Evolutionary conservation across 139 green algal species (phyloP).

Genomic region (Pseudopediastrum boryanum): DNA sequence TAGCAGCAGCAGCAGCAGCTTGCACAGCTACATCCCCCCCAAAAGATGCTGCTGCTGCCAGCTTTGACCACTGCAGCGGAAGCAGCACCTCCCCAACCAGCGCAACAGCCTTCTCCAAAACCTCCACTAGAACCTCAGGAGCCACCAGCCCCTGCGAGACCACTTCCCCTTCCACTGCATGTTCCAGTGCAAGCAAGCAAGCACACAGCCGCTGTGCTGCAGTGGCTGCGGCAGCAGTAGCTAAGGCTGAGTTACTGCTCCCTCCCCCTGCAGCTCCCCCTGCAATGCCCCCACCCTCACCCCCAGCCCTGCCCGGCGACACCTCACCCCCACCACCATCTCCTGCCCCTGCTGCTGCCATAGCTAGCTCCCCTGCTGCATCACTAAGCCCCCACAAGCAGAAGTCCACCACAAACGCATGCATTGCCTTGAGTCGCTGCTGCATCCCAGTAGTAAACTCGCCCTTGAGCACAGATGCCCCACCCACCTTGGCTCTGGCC

Average conservation of each 20-base stretch:
- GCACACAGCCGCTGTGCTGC: slow-evolving; percentile 18
- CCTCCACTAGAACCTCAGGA: slow-evolving; percentile 16
- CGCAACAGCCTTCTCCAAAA: slow-evolving; percentile 7
- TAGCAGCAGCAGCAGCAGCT: too few relatives aligned
- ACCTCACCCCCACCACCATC: not conserved
- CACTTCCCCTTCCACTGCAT: slow-evolving; percentile 7
- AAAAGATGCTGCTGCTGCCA: too few relatives aligned
- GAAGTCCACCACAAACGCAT: slow-evolving; percentile 9
- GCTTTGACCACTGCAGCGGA: slow-evolving; percentile 12
- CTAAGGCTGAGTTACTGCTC: not conserved
- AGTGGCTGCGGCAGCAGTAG: not conserved
- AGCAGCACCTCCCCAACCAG: slow-evolving; percentile 17
- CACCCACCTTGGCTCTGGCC: not conserved
- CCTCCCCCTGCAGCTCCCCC: slow-evolving; percentile 15
- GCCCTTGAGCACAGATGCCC: not conserved
- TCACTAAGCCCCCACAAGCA: slow-evolving; percentile 20
- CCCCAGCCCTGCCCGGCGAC: not conserved
- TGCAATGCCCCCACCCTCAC: too few relatives aligned
- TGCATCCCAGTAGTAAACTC: not conserved
- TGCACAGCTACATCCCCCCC: too few relatives aligned
- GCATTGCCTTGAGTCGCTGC: slow-evolving; percentile 8
- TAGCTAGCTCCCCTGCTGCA: not conserved
- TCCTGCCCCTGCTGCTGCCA: not conserved
- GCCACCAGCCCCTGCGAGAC: not conserved
- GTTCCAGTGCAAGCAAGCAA: slow-evolving; percentile 12